phyloP scores from a whole-genome alignment of 1,284 basidiomycete genomes.

The Sanghuangporus weigelae region DNA sequence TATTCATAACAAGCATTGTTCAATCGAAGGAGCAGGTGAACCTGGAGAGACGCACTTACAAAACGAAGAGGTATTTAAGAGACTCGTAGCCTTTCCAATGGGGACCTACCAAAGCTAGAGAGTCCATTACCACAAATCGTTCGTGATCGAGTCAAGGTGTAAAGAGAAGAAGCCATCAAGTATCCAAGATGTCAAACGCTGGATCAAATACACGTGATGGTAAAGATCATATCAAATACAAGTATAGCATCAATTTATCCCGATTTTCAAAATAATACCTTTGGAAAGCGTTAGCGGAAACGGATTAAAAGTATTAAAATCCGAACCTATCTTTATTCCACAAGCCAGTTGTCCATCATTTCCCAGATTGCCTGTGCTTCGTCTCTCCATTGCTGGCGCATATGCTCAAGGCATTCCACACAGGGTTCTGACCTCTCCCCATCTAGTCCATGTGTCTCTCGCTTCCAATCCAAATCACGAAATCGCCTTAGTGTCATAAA shows the following conservation, averaged over 20 bases:
- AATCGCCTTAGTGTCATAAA: conserved; percentile 59
- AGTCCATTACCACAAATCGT: not conserved
- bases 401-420: conserved; percentile 48
- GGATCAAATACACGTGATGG: too few species aligned
- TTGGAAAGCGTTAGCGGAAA: not conserved
- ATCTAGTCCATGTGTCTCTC: conserved; percentile 10
- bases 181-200: too few species aligned
- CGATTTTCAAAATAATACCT: not conserved
- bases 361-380: conserved; percentile 58
- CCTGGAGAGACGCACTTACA: not conserved
- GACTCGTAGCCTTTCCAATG: conserved; percentile 11
- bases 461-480: conserved; percentile 51
- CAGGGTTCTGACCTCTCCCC: conserved; percentile 30
- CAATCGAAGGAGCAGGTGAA: not conserved
- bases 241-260: too few species aligned
- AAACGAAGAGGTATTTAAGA: conserved; percentile 10
- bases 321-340: not conserved
- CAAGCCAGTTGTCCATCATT: conserved; percentile 51
- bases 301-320: not conserved
- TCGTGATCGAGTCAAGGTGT: not conserved
- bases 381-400: conserved; percentile 58
- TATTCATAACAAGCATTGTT: conserved; percentile 20
- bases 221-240: too few species aligned
- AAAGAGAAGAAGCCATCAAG: not conserved
- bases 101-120: not conserved